phyloP scores from a whole-genome alignment of 306 rosid genomes.

The Pyrus communis region DNA sequence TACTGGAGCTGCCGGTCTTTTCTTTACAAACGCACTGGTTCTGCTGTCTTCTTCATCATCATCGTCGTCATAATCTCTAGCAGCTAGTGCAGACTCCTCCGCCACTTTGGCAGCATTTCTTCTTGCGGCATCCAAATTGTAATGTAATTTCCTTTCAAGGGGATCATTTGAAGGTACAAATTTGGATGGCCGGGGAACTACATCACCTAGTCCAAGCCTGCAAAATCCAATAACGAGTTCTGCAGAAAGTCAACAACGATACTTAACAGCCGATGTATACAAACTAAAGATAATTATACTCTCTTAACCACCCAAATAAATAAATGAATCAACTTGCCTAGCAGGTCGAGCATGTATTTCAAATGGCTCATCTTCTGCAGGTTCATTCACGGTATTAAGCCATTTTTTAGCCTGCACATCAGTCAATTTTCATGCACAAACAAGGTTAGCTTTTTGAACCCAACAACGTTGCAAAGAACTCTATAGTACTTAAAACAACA shows the following conservation, averaged over 20 bases:
- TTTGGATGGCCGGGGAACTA: slow-evolving; percentile 47
- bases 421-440: not conserved
- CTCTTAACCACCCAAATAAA: not conserved
- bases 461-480: not conserved
- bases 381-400: slow-evolving; percentile 61
- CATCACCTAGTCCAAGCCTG: slow-evolving; percentile 93
- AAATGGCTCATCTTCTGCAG: slow-evolving; percentile 36
- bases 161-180: slow-evolving; percentile 56
- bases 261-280: not conserved
- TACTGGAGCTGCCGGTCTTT: slow-evolving; percentile 34
- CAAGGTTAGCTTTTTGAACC: not conserved
- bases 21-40: slow-evolving; percentile 55
- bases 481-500: not conserved
- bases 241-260: not conserved
- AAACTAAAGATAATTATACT: slow-evolving; percentile 8
- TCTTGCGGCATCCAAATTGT: slow-evolving; percentile 46
- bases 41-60: slow-evolving; percentile 54
- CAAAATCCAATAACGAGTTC: not conserved
- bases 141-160: slow-evolving; percentile 50
- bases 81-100: slow-evolving; percentile 22
- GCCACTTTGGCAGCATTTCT: slow-evolving; percentile 50
- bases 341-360: slow-evolving; percentile 42
- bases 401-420: slow-evolving; percentile 67
- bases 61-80: slow-evolving; percentile 22
- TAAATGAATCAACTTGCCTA: slow-evolving; percentile 26